phyloP scores from a whole-genome alignment of 179 eudicot genomes.

The Patellifolia procumbens region DNA sequence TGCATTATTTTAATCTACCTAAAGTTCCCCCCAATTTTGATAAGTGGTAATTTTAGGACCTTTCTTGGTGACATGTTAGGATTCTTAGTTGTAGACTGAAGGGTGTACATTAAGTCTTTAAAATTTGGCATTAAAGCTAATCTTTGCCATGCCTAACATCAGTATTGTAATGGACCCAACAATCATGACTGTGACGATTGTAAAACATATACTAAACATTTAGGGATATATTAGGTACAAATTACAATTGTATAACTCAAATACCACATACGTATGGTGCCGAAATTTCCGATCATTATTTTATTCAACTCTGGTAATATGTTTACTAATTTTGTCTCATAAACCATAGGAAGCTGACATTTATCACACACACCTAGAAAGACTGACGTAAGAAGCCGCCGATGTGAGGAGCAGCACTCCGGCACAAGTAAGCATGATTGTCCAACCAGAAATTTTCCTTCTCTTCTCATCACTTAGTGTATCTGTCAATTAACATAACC shows the following conservation, averaged over 20 bases:
- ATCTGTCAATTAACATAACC: constrained; percentile 42
- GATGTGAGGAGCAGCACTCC: constrained; percentile 81
- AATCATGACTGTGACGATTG: too few relatives aligned
- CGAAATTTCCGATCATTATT: background rate
- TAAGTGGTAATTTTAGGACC: background rate
- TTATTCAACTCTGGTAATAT: background rate
- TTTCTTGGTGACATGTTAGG: background rate
- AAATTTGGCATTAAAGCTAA: background rate
- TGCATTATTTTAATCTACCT: background rate
- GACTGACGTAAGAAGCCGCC: constrained; percentile 65
- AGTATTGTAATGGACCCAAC: too few relatives aligned
- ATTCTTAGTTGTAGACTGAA: background rate
- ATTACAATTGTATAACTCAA: too few relatives aligned
- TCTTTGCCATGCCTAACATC: too few relatives aligned
- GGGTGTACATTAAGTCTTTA: background rate
- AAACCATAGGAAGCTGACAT: constrained; percentile 1
- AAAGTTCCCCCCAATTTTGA: background rate
- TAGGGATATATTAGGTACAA: background rate
- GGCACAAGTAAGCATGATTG: constrained; percentile 74
- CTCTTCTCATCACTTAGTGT: constrained; percentile 57
- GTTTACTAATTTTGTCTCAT: background rate
- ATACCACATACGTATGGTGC: too few relatives aligned
- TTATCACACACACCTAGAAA: constrained; percentile 57
- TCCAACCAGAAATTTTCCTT: constrained; percentile 90
- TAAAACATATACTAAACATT: too few relatives aligned